Base-by-base conservation (phyloP, 2,329 filamentous ascomycete genomes). In the Fusarium sp. region DNA sequence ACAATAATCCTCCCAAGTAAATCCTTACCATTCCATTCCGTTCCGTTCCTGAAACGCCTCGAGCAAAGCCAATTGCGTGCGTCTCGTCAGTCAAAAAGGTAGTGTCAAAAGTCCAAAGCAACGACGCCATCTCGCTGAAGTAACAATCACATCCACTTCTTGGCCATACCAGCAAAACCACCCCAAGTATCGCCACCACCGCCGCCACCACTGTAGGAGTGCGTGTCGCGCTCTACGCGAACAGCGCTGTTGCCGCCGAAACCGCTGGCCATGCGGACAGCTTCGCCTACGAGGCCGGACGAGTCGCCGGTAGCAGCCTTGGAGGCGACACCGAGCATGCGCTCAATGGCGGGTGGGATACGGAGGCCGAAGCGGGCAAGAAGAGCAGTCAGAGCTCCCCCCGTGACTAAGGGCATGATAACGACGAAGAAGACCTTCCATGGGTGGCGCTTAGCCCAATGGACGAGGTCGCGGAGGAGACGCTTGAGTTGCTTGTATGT, bases 371-470 rank as follows among this genome's bases (percentile, higher is more conserved):
- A 93, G 79, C 91, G 90, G 42, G 90, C 89, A 51, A 98, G 88
- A 50, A 98, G 85, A 52, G 92, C 93, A 14, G 91, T 91, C 75
- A 98, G 84, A 34, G 94, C 92, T 38, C 96, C 96, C 58, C 94
- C 94, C 3, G 92, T 95, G 78, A 98, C 85, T 66, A 98, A 87
- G 15, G 96, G 96, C 89, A 98, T 90, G 78, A 98, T 89, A 72
- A 98, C 92, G 71, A 95, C 89, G 86, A 94, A 87, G 85, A 98
- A 93, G 54, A 97, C 93, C 84, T 97, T 97, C 80, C 94, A 84
- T 1, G 95, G 96, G 84, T 98, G 92, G 42, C 90, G 88, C 80
- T 94, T 92, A 78, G 94, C 93, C 84, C 96, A 97, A 81, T 92
- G 89, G 81, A 92, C 87, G 14, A 98, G 90, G 80, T 97, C 92